Evolutionary conservation across 306 rosid genomes (phyloP), one percentile per base, ranked within the genome.

Genomic region (Quercus parvula): DNA sequence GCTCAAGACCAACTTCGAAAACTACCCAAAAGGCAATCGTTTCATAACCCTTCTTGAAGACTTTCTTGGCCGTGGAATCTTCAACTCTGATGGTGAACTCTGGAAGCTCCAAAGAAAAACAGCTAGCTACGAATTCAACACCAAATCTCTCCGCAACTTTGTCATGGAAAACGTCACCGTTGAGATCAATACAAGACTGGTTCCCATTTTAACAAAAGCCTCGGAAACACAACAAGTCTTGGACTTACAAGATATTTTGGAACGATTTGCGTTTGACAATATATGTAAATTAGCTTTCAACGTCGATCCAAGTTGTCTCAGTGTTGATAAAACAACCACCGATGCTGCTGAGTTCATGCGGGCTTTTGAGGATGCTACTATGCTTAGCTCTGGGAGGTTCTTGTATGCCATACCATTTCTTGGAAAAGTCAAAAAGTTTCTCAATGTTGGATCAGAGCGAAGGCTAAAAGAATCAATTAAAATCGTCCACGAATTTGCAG

Each of bases 261-360:
- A 93, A 85, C 77, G 97, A 0, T 93, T 93, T 46, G 86, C 94
- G 0, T 93, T 91, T n/a, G 97, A 91, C 67, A 93, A 89, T 33
- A 71, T 90, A 1, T 93, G 94, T 69, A 93, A 91, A 44, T 33
- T 93, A 33, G 88, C 94, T 0, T 93, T 93, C 57, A 75, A 83
- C 74, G 75, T 89, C 4, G 97, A 92, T 57, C 89, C 92, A 0
- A 78, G 25, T 11, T 89, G 96, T 69, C 94, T 93, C 20, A 80
- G 70, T 13, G 89, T 81, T 3, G 92, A 85, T 8, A 85, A 79
- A 3, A 56, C 84, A 19, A 9, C 78, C 44, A 8, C 46, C 8
- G 8, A 11, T 41, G 87, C 77, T 2, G 80, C 74, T 1, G 90
- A 63, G 19, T 91, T 91, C 87, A 90, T 88, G 98, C 20, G 11